Evolutionary conservation across 306 rosid genomes (phyloP), one percentile per base, ranked within the genome.

Genomic region (Adenanthera pavonina): DNA sequence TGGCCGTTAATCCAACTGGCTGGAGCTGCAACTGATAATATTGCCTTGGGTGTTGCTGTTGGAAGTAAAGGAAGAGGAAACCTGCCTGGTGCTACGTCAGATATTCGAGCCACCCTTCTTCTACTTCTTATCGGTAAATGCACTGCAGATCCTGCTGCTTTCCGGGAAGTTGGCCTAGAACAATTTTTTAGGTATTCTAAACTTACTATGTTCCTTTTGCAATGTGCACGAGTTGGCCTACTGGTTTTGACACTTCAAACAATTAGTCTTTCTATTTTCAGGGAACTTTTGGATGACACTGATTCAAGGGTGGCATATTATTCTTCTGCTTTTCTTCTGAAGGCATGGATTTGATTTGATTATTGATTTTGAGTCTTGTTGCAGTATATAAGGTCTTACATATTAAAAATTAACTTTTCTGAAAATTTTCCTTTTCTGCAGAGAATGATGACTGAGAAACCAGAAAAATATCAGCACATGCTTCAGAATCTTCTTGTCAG

Each of bases 11-110:
- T 96, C 84, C 99, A 96, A 85, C 97, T 96, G 83, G 99, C 97
- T 40, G 94, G 98, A 68, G 99, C 98, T 76, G 97, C 97, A 77
- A 92, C 99, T 20, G 99, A 96, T 80, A 92, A 94, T 76, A 90
- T 96, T 78, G 92, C 99, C 14, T 75, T 96, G 81, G 99, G 99
- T 82, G 90, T 96, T 81, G 93, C 99, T 34, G 99, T 96, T 78
- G 99, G 98, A 87, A 96, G 99, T 90, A 90, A 96, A 89, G 99
- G 97, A 83, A 92, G 97, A 87, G 99, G 97, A 82, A 96, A 89
- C 89, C 89, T 93, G 74, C 98, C 98, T 19, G 99, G 99, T 79
- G 92, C 98, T 11, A 91, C 97, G 19, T 96, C 99, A 11, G 99
- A 96, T 87, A 96, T 96, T 72, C 94, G 99, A 52, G 92, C 99